These are phyloP conservation scores for Populus ilicifolia DNA, from an alignment of 345 rosid species.

Conservation along the genomic window DNA sequence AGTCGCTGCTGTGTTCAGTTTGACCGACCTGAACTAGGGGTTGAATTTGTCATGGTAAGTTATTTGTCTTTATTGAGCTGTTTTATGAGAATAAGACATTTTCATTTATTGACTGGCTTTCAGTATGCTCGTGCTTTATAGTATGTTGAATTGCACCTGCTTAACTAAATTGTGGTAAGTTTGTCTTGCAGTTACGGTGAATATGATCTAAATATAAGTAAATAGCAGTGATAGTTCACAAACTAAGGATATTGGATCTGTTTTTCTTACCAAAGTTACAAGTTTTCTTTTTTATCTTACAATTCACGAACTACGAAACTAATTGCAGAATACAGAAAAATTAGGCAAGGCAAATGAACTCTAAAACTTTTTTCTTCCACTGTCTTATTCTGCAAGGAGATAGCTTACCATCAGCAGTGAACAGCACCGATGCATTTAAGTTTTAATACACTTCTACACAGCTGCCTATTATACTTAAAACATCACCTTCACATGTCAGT, in stretches of 20 bases:
- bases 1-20: constrained; percentile 76
- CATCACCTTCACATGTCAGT: neutral
- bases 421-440: neutral
- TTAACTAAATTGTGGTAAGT: neutral
- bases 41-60: constrained; percentile 82
- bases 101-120: neutral
- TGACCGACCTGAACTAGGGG: constrained; percentile 72
- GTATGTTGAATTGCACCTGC: neutral
- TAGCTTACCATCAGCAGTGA: neutral
- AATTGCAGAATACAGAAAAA: neutral
- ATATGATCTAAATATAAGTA: neutral
- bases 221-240: neutral
- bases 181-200: neutral
- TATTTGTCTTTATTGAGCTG: neutral
- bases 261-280: neutral
- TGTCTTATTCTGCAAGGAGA: neutral
- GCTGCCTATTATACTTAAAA: neutral
- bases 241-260: neutral
- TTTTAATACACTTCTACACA: neutral
- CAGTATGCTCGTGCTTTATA: neutral
- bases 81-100: neutral
- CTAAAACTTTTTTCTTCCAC: neutral
- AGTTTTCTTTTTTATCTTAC: neutral
- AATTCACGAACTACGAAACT: neutral
- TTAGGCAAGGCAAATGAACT: neutral